Percentiles rank a stretch among this genome's conserved stretches.
phyloP scores from a whole-genome alignment of 352 stramenopile genomes.

The Blastocystis sp. region DNA sequence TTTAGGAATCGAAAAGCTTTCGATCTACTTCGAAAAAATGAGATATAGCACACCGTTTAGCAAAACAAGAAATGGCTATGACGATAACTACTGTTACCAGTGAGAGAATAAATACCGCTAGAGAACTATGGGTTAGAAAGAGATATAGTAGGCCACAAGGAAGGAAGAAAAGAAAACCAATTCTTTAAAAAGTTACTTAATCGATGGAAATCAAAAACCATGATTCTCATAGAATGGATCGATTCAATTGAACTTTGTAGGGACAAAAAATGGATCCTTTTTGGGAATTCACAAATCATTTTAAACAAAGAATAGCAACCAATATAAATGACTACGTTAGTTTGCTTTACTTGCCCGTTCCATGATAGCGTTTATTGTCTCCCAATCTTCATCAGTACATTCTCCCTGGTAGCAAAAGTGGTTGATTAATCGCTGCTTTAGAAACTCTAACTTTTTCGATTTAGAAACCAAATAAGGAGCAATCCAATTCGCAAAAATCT shows the following conservation, averaged over 20 bases:
- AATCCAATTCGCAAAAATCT: constrained; percentile 52
- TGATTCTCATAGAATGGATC: neutral
- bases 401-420: neutral
- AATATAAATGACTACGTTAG: neutral
- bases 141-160: neutral
- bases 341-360: neutral
- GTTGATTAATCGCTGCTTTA: neutral
- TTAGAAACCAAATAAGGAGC: constrained; percentile 11
- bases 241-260: neutral
- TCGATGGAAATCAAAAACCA: neutral
- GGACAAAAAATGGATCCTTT: neutral
- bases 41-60: neutral
- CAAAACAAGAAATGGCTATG: neutral
- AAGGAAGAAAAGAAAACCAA: neutral
- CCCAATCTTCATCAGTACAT: neutral
- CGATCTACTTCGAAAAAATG: neutral
- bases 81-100: constrained; percentile 4
- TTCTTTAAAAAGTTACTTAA: neutral
- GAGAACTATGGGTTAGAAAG: neutral
- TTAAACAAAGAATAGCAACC: neutral
- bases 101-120: neutral
- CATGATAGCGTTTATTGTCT: constrained; percentile 10
- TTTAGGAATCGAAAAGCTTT: neutral
- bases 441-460: neutral
- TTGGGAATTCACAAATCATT: neutral